Evolutionary conservation across 768 basidiomycete species (phyloP), one percentile per base, ranked within the genome.

Genomic region (Trametes cinnabarina): DNA sequence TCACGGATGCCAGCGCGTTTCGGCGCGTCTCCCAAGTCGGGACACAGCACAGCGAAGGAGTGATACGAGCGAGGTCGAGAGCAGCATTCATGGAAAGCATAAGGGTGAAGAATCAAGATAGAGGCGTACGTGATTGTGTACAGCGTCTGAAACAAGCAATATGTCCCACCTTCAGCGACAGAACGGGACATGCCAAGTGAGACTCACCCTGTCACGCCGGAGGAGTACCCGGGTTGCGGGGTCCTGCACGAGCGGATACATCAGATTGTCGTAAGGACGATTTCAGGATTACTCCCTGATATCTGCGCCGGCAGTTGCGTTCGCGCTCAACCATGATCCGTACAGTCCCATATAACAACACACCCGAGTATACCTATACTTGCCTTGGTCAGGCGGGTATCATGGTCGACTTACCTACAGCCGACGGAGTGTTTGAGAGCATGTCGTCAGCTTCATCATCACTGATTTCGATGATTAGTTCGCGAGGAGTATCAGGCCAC

Each of bases 381-480:
- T 32, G 30, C 30, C 30, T 12, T 32, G 30, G n/a, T 32, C 12
- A 2, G 30, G 30, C 30, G 1, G 30, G 30, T 2, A 32, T 32
- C 30, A 32, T 32, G 6, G 30, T 32, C 6, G 30, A 32, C 30
- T 32, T 32, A 32, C 30, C 30, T 32, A 32, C 12, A 12, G 30
- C 30, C 15, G 9, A 26, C 57, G 41, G 39, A 32, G 43, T 15
- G 14, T 10, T 28, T 22, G 9, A 37, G 10, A 12, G 35, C 26
- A 14, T 56, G 9, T 71, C 69, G 41, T 76, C 73, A 23, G 76
- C 76, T 59, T 80, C 78, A 51, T 80, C 79, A 62, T 81, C 80
- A 65, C 80, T 83, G 62, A 83, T 68, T 35, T 79, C 75, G 52
- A 83, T 67, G 55, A 83, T 72, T 40, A 76, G 73, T 20, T 76